These are phyloP conservation scores for Clitopilus hobsonii DNA, from an alignment of 768 basidiomycete species.

Conservation along the genomic window DNA sequence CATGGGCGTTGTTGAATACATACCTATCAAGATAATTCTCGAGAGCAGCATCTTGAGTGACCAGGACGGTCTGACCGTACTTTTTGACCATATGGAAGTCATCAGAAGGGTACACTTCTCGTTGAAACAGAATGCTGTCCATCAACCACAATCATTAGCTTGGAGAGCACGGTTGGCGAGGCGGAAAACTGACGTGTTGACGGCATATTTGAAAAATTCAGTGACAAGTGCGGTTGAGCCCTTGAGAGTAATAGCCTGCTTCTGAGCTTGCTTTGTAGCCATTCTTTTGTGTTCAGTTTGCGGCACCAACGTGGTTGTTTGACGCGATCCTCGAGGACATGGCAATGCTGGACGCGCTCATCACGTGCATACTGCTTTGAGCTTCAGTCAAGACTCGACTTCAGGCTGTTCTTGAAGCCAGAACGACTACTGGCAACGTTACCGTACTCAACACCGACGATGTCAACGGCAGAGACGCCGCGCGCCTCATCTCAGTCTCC, in stretches of 20 bases:
- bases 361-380: conserved; percentile 30
- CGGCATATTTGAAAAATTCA: conserved; percentile 99
- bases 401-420: too few species aligned
- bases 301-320: conserved; percentile 1
- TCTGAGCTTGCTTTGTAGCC: conserved; percentile 47
- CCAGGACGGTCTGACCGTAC: conserved; percentile 92
- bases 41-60: conserved; percentile 89
- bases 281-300: conserved; percentile 17
- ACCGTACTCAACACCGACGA: too few species aligned
- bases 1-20: conserved; percentile 5
- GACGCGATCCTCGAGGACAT: conserved; percentile 10
- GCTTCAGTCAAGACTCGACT: too few species aligned
- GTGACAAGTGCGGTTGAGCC: conserved; percentile 92
- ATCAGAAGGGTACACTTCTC: conserved; percentile 95
- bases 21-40: conserved; percentile 91
- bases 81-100: conserved; percentile 99
- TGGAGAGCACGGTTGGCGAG: conserved; percentile 7
- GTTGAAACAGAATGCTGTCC: conserved; percentile 87
- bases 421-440: too few species aligned
- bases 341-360: conserved; percentile 15
- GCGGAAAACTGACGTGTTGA: conserved; percentile 73
- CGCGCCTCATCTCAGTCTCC: conserved; percentile 48
- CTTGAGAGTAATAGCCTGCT: conserved; percentile 89
- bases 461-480: conserved; percentile 32
- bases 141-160: neutral